A percentile compares a stretch with the other conserved stretches of the same genome.
These are phyloP conservation scores for Coniochaeta sp. DNA, from an alignment of 2,329 filamentous ascomycete species.

Conservation along the genomic window DNA sequence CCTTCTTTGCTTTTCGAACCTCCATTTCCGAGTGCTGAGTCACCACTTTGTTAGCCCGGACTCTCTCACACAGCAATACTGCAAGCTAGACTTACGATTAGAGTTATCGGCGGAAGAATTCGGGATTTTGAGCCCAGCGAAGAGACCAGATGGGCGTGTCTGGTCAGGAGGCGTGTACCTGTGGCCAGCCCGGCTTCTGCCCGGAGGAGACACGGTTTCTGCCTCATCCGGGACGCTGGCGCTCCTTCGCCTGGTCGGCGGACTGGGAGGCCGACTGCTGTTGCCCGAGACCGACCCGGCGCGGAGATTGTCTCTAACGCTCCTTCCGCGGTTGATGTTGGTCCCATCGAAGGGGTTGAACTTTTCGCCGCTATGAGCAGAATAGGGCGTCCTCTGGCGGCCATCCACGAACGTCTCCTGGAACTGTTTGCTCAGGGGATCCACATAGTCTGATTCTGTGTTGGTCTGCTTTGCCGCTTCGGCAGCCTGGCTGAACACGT, in stretches of 20 bases:
- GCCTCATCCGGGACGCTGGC: constrained; percentile 22
- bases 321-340: constrained; percentile 35
- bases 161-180: neutral
- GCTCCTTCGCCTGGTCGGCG: constrained; percentile 19
- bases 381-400: constrained; percentile 53
- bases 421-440: constrained; percentile 37
- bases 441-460: constrained; percentile 14
- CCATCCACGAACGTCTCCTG: constrained; percentile 35
- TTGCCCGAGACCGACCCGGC: constrained; percentile 11
- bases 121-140: neutral
- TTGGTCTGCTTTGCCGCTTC: constrained; percentile 8
- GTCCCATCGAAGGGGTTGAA: constrained; percentile 47
- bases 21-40: constrained; percentile 9
- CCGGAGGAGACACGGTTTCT: constrained; percentile 10
- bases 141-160: neutral
- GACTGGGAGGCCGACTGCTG: constrained; percentile 8
- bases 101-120: neutral
- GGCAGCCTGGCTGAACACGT: constrained; percentile 15
- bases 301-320: constrained; percentile 30
- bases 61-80: neutral
- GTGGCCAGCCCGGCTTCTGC: neutral
- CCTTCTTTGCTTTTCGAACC: constrained; percentile 19
- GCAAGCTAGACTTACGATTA: neutral
- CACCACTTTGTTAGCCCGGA: constrained; percentile 9
- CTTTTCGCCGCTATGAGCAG: constrained; percentile 49